A percentile compares a stretch with the other conserved stretches of the same genome.
phyloP scores from a whole-genome alignment of 2,329 filamentous ascomycete genomes.

The Sporothrix dimorphospora region DNA sequence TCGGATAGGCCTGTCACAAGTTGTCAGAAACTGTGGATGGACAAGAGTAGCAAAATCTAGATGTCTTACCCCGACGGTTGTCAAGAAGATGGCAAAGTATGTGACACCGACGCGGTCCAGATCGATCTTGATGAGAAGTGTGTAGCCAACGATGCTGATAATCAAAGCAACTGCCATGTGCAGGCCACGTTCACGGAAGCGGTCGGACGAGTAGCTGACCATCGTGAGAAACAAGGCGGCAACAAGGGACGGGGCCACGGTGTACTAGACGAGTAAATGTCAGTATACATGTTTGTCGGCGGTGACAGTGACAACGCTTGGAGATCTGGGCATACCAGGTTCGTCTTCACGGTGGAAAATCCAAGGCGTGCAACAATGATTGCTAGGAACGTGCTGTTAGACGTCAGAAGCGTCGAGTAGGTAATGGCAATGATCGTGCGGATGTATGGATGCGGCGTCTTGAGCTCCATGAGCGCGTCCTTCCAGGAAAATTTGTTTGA shows the following conservation, averaged over 20 bases:
- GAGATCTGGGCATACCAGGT: not conserved
- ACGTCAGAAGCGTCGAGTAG: not conserved
- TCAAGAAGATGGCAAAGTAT: conserved; percentile 1
- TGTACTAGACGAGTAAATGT: not conserved
- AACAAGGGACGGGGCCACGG: not conserved
- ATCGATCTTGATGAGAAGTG: not conserved
- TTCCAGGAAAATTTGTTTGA: not conserved
- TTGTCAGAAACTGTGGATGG: too few relatives aligned
- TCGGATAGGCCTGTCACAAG: not conserved
- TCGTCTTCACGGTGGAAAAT: not conserved
- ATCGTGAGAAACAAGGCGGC: not conserved
- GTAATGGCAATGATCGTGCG: not conserved
- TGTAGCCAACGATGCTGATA: not conserved
- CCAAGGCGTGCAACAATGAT: not conserved
- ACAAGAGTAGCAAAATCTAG: too few relatives aligned
- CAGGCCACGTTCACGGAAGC: not conserved
- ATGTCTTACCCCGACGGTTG: not conserved
- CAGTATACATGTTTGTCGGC: not conserved
- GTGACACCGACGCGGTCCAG: not conserved
- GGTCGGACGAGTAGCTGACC: not conserved
- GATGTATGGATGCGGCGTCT: not conserved
- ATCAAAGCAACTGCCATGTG: not conserved
- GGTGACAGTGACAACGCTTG: too few relatives aligned
- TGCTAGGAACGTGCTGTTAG: not conserved
- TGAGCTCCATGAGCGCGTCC: not conserved